Percentiles rank a stretch among this genome's conserved stretches.
phyloP scores from a whole-genome alignment of 2,329 filamentous ascomycete genomes.

The Celoporthe dispersa region DNA sequence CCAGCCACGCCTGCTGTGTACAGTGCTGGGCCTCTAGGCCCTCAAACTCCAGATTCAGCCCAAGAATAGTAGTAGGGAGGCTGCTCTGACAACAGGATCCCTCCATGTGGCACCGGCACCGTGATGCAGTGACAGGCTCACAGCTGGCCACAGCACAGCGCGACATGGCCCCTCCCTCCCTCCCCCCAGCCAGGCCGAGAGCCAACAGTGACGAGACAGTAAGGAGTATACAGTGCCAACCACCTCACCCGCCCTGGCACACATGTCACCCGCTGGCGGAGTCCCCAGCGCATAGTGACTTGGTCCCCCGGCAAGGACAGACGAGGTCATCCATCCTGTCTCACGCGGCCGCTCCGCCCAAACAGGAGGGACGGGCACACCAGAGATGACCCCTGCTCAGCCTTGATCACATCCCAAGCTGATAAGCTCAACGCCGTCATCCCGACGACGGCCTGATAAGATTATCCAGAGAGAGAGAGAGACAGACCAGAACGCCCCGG shows the following conservation, averaged over 20 bases:
- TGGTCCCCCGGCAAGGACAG: background rate
- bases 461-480: background rate
- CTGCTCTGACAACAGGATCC: background rate
- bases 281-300: background rate
- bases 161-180: no score
- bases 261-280: background rate
- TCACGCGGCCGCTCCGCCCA: slow-evolving; percentile 7
- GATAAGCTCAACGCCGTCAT: slow-evolving; percentile 16
- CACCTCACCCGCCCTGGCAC: background rate
- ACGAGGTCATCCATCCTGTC: slow-evolving; percentile 3
- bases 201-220: background rate
- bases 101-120: slow-evolving; percentile 9
- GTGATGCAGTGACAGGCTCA: slow-evolving; percentile 15
- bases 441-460: slow-evolving; percentile 12
- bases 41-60: background rate
- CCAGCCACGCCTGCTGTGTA: background rate
- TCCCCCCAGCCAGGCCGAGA: background rate
- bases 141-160: background rate
- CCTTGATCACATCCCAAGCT: background rate
- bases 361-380: background rate
- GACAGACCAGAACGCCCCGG: background rate
- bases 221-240: background rate
- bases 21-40: background rate
- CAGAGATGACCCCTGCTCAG: slow-evolving; percentile 9
- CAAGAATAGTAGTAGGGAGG: background rate